Evolutionary conservation across 192 early-diverging fungal genomes (phyloP).

Genomic region (Backusella tarrabulga): DNA sequence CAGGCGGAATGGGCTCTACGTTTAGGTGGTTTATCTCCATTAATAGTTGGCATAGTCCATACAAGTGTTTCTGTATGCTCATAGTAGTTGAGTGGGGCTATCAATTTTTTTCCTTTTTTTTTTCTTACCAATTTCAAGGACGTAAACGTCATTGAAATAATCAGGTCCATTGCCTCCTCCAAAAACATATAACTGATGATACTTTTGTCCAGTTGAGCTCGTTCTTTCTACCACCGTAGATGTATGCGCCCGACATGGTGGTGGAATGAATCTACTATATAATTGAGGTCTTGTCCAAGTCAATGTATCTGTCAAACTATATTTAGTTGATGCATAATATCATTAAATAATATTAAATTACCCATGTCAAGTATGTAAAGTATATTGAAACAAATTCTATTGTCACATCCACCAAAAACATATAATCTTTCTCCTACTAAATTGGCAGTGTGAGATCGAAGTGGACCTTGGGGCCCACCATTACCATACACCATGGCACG

Average conservation of each 20-base stretch:
- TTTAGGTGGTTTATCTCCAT: conserved; percentile 54
- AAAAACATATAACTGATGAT: conserved; percentile 69
- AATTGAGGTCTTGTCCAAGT: conserved; percentile 75
- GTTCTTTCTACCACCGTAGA: conserved; percentile 62
- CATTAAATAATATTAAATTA: conserved; percentile 16
- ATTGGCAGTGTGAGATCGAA: conserved; percentile 81
- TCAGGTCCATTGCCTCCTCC: conserved; percentile 85
- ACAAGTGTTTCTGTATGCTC: conserved; percentile 46
- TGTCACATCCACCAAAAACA: conserved; percentile 89
- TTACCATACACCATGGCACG: conserved; percentile 57
- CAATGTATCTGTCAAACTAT: conserved; percentile 63
- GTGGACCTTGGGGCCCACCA: conserved; percentile 48
- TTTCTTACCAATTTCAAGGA: conserved; percentile 65
- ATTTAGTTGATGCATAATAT: background rate
- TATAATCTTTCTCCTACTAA: conserved; percentile 72
- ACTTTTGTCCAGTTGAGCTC: conserved; percentile 1
- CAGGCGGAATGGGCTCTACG: conserved; percentile 84
- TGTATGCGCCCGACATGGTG: conserved; percentile 81
- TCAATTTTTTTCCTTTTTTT: background rate
- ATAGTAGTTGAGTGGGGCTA: too few relatives aligned
- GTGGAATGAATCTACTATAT: conserved; percentile 61
- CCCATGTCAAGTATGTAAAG: conserved; percentile 79
- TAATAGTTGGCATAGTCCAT: conserved; percentile 63
- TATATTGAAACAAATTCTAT: conserved; percentile 67
- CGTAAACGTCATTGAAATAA: conserved; percentile 78